Base-by-base conservation (phyloP, 139 green algal species). In the Limnomonas spitsbergensis region DNA sequence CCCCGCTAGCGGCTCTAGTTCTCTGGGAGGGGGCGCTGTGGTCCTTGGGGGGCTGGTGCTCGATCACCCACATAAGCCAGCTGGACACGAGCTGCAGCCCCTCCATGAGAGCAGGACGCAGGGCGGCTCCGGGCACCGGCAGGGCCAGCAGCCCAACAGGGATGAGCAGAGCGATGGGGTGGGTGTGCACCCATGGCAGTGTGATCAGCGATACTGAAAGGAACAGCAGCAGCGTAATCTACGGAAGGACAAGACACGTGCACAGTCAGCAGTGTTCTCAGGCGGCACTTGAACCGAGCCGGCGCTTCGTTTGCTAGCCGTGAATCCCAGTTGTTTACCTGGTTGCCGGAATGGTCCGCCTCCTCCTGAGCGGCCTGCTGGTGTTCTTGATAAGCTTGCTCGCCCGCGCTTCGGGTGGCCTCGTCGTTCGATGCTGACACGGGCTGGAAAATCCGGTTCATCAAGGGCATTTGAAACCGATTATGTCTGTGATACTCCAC, bases 201-300 rank as follows among this genome's bases (percentile, higher is more conserved):
- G 35, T 47, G 14, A 74, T 24, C 20, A 74, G 68, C 68, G 68
- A 39, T 4, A 74, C 35, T 32, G 68, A 74, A 6, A 74, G 9
- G 35, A 4, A 42, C 35, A 74, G 68, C 29, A 74, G 24, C 7
- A 74, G 68, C 35, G 68, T 74, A 35, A 74, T 74, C 68, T 74
- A 32, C 35, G 7, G 6, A 37, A 24, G 26, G 27, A 72, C 6
- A 20, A 72, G 61, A 72, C 9, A 37, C 26, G 61, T 36, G 47
- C 20, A 14, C 14, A 61, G n/a, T n/a, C n/a, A n/a, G n/a, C n/a
- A n/a, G n/a, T n/a, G n/a, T n/a, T n/a, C n/a, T n/a, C n/a, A n/a
- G n/a, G n/a, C n/a, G n/a, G n/a, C n/a, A n/a, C n/a, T n/a, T n/a
- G n/a, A n/a, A n/a, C n/a, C n/a, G n/a, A n/a, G n/a, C n/a, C n/a